phyloP scores from a whole-genome alignment of 768 basidiomycete species.

The Tricholoma hemisulphureum region DNA sequence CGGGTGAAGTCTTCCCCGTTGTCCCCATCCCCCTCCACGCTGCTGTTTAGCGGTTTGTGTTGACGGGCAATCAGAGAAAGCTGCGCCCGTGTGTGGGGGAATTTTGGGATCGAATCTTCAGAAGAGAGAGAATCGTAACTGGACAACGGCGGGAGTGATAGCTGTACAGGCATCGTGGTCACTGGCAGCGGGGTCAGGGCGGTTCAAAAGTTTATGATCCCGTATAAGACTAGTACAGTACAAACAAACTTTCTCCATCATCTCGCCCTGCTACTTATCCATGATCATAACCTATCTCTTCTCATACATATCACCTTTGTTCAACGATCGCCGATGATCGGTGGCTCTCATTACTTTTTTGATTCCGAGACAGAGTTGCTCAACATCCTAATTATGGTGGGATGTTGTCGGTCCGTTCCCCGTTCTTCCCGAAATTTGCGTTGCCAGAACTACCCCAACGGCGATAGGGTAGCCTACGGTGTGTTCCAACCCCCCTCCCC shows the following conservation, averaged over 20 bases:
- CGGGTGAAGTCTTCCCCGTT: slow-evolving; percentile 51
- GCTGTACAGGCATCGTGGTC: not conserved
- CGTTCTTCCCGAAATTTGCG: too few species aligned
- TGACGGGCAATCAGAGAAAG: slow-evolving; percentile 72
- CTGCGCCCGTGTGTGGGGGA: slow-evolving; percentile 83
- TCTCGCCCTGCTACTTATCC: not conserved
- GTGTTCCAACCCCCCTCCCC: too few species aligned
- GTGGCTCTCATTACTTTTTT: too few species aligned
- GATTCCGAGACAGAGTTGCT: too few species aligned
- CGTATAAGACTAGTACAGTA: not conserved
- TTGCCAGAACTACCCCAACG: too few species aligned
- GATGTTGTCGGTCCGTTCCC: too few species aligned
- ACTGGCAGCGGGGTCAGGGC: not conserved
- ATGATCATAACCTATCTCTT: not conserved
- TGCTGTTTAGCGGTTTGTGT: slow-evolving; percentile 60
- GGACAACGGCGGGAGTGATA: not conserved
- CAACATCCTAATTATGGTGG: too few species aligned
- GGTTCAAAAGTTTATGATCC: not conserved
- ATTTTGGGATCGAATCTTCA: slow-evolving; percentile 39
- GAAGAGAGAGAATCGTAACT: not conserved
- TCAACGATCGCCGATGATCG: not conserved
- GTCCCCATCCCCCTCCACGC: slow-evolving; percentile 53
- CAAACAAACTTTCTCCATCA: not conserved
- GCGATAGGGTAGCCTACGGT: too few species aligned
- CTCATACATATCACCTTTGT: not conserved